Evolutionary conservation across 495 filamentous ascomycete species (phyloP).

Genomic region (Neurospora cerealis): DNA sequence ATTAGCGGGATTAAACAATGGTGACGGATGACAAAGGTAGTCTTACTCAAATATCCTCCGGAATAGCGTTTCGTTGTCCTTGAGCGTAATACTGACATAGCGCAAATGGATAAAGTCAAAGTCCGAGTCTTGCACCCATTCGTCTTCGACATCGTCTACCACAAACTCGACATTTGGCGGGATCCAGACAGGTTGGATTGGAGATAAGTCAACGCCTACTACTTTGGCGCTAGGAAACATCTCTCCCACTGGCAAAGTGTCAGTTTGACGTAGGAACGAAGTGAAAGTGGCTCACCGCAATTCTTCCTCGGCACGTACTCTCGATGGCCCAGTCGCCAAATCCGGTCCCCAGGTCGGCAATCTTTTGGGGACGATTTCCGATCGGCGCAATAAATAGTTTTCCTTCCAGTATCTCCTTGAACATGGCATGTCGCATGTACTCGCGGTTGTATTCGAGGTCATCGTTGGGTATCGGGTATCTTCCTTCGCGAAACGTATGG

Average conservation of each 20-base stretch:
- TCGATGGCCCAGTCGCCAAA: constrained; percentile 55
- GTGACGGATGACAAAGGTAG: neutral
- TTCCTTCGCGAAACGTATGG: constrained; percentile 22
- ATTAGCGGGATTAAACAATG: neutral
- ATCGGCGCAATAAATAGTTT: constrained; percentile 52
- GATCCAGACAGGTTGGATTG: constrained; percentile 48
- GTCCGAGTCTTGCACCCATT: constrained; percentile 39
- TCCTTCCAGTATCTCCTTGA: constrained; percentile 48
- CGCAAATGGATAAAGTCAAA: constrained; percentile 45
- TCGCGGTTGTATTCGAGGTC: constrained; percentile 28
- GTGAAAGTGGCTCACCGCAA: neutral
- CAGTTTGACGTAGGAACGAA: neutral
- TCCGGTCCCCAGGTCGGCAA: constrained; percentile 62
- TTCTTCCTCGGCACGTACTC: constrained; percentile 29
- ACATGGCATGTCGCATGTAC: constrained; percentile 48
- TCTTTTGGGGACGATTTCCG: constrained; percentile 41
- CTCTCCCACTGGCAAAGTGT: constrained; percentile 37
- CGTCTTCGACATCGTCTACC: constrained; percentile 49
- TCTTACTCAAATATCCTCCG: constrained; percentile 23
- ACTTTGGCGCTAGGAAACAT: constrained; percentile 43
- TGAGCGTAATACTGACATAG: constrained; percentile 35
- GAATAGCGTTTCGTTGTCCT: constrained; percentile 31
- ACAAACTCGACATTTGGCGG: constrained; percentile 49
- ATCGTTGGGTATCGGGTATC: constrained; percentile 30
- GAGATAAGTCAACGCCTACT: constrained; percentile 54